A percentile compares a stretch with the other conserved stretches of the same genome.
phyloP scores from a whole-genome alignment of 1,139 yeast species.

The Yamadazyma songkhlaensis region DNA sequence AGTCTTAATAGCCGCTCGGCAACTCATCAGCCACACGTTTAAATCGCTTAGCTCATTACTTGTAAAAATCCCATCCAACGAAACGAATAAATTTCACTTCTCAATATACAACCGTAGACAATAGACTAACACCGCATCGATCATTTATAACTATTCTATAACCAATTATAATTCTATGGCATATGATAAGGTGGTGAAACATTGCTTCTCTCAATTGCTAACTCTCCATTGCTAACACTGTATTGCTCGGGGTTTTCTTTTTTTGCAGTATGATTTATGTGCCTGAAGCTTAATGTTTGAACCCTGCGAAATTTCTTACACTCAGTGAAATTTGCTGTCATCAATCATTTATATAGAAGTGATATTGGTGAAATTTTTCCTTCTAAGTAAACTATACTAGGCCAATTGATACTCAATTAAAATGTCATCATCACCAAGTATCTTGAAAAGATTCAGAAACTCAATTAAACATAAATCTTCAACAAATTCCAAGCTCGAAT shows the following conservation, averaged over 20 bases:
- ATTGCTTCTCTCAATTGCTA: not conserved
- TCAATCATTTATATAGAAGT: conserved; percentile 1
- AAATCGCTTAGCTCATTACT: too few relatives aligned
- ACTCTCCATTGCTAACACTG: not conserved
- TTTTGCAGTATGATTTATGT: not conserved
- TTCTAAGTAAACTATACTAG: not conserved
- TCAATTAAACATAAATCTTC: conserved; percentile 19
- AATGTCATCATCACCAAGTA: conserved; percentile 16
- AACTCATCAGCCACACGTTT: too few relatives aligned
- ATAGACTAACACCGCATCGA: too few relatives aligned
- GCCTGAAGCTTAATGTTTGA: conserved; percentile 1
- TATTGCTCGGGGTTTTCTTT: conserved; percentile 1
- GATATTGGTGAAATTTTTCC: not conserved
- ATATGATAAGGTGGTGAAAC: too few relatives aligned
- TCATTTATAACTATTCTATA: too few relatives aligned
- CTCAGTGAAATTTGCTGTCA: conserved; percentile 10
- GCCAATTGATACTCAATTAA: conserved; percentile 1
- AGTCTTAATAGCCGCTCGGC: too few relatives aligned
- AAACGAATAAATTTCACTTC: too few relatives aligned
- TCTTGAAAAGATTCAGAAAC: conserved; percentile 25
- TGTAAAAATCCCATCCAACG: too few relatives aligned
- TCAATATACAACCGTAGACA: too few relatives aligned
- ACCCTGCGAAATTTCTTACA: conserved; percentile 5
- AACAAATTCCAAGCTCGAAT: conserved; percentile 5
- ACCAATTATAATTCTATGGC: too few relatives aligned